Evolutionary conservation across 1,284 basidiomycete species (phyloP), one percentile per base, ranked within the genome.

Genomic region (Fomitopsis betulina): DNA sequence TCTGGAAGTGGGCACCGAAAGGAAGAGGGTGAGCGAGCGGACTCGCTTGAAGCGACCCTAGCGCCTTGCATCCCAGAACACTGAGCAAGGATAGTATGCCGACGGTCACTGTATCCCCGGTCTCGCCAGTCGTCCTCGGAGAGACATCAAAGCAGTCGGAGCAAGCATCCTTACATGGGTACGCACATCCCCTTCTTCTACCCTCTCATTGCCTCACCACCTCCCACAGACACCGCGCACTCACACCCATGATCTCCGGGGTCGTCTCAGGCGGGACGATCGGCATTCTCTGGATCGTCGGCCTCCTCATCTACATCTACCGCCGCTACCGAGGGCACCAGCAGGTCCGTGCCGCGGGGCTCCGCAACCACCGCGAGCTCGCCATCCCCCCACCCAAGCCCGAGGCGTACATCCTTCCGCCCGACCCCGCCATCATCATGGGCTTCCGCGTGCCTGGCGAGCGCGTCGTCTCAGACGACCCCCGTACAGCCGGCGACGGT

Each of bases 201-300:
- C 25, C 25, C 23, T 8, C 21, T 37, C 27, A n/a, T 7, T 33
- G 23, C 21, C 45, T 25, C 40, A 30, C 40, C 2, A 42, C 43
- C 21, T 40, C 5, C 30, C 21, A 37, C 66, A 85, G 84, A 40
- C 76, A 81, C 55, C 79, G 78, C 55, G 78, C 82, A 1, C 78
- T 81, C 63, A 87, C 84, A 2, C 86, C 86, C 37, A 79, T 85
- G 56, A 78, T 87, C 58, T 81, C 86, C n/a, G 86, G 85, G 32
- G 76, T 76, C 54, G 75, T 86, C 60, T 83, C 83, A 54, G 84
- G 84, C 39, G 75, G 76, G 12, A 68, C 79, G 32, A 74, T 87
- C 60, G 73, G 74, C 55, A 56, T 81, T 50, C 81, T 79, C 12
- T 87, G 84, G 81, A 59, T 70, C 51, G 56, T 76, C 38, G 70